Evolutionary conservation across 352 stramenopile genomes (phyloP).

Genomic region (Pythium plurisporium): DNA sequence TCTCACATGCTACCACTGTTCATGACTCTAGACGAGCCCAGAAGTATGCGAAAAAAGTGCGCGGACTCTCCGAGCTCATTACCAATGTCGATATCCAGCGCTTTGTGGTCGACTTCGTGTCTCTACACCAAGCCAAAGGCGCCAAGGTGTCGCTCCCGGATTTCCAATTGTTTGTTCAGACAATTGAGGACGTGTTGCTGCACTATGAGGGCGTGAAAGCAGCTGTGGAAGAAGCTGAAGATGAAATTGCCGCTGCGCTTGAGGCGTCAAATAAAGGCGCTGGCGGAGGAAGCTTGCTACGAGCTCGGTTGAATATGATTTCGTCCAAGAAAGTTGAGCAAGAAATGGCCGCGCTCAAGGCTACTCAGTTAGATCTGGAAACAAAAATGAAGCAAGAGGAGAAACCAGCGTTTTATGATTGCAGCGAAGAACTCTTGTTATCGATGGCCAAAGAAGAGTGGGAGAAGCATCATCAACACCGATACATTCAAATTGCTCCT

Average conservation of each 20-base stretch:
- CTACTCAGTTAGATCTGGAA: constrained; percentile 33
- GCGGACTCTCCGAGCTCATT: constrained; percentile 42
- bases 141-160: constrained; percentile 28
- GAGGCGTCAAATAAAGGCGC: constrained; percentile 16
- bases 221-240: constrained; percentile 53
- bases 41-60: constrained; percentile 36
- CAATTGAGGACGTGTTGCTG: constrained; percentile 52
- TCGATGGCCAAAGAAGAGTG: constrained; percentile 48
- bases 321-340: constrained; percentile 54
- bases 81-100: constrained; percentile 41
- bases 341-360: constrained; percentile 42
- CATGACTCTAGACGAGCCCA: constrained; percentile 25
- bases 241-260: constrained; percentile 44
- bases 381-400: constrained; percentile 20
- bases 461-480: constrained; percentile 69
- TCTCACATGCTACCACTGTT: not conserved
- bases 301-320: constrained; percentile 38
- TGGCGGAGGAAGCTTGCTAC: constrained; percentile 26
- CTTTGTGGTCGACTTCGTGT: constrained; percentile 58
- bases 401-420: constrained; percentile 12
- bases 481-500: constrained; percentile 36
- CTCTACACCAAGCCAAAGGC: constrained; percentile 20
- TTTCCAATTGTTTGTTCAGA: constrained; percentile 49
- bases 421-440: constrained; percentile 13
- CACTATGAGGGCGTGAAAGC: constrained; percentile 39